Conservation (phyloP, 2,329 filamentous ascomycete species). For the Monilinia fructicola region DNA sequence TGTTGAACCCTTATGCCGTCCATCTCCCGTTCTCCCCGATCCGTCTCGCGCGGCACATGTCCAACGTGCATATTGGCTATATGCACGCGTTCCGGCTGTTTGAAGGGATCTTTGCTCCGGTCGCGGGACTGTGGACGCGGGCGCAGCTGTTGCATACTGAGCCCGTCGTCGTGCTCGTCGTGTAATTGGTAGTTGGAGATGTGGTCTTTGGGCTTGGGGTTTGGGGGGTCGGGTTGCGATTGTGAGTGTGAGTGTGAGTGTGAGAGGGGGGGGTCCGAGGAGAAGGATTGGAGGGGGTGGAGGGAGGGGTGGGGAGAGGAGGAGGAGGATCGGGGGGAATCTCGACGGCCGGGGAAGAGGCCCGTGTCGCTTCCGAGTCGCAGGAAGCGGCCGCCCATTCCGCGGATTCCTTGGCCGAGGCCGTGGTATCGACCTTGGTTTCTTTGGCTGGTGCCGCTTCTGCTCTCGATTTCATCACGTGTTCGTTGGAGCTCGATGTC, state of each 20-base stretch:
- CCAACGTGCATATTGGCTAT: constrained; percentile 16
- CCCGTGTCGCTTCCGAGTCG: constrained; percentile 1
- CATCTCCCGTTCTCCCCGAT: neutral
- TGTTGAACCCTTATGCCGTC: constrained; percentile 14
- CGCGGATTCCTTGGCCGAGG: neutral
- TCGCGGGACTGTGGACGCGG: neutral
- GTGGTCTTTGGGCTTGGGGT: neutral
- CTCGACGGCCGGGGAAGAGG: neutral
- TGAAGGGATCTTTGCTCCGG: neutral
- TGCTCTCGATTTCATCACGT: neutral
- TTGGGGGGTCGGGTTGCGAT: no score
- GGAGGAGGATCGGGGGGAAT: neutral
- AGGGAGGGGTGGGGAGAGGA: no score
- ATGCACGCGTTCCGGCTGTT: neutral
- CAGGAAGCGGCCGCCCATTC: constrained; percentile 15
- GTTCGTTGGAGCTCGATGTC: constrained; percentile 16
- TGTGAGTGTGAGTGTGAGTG: neutral
- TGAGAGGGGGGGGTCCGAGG: no score
- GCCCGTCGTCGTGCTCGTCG: neutral
- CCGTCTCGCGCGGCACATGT: neutral
- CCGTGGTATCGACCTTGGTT: neutral
- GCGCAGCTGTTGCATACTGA: neutral
- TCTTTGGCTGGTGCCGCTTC: neutral
- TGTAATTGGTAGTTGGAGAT: neutral
- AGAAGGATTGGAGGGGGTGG: neutral